Evolutionary conservation across 345 rosid genomes (phyloP), one percentile per base, ranked within the genome.

Genomic region (Odontarrhena argentea): DNA sequence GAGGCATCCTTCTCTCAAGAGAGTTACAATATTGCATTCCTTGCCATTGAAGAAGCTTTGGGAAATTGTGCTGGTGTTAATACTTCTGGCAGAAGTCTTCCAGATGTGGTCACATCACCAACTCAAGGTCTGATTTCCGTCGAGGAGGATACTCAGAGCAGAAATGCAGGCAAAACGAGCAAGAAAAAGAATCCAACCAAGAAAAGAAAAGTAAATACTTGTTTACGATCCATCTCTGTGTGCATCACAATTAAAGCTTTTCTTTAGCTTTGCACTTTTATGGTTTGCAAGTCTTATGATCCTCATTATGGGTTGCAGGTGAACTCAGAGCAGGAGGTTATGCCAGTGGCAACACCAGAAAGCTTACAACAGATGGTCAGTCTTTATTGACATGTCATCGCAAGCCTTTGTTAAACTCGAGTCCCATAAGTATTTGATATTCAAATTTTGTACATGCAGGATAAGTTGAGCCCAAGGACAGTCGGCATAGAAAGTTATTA

Each of bases 321-420:
- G 61, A 79, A 82, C 65, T 41, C 91, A 12, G 91, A 86, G 80
- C 88, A 54, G 70, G 91, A 79, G 70, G 74, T 78, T 30, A 69
- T 80, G 61, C 57, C 81, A 22, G 78, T 80, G 67, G 78, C 78
- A 50, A 68, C 87, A 34, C 83, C 83, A 51, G 91, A 86, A 55
- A 76, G 80, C 79, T 71, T 80, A 83, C 91, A 81, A 30, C 88
- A 84, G 74, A 80, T 84, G 91, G 91, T 86, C 51, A 63, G 88
- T 71, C 49, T 54, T 24, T 36, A 56, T 52, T 52, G 14, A 51
- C 22, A 66, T 60, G 13, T 36, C 32, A 3, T 63, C 37, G 42
- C 38, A 28, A 63, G 37, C 14, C 52, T 60, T 50, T 74, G 24
- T 30, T 54, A 53, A 47, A 46, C 37, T 32, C 28, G 37, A 40